Evolutionary conservation across 2,329 filamentous ascomycete genomes (phyloP).

Genomic region (Pseudogymnoascus pannorum): DNA sequence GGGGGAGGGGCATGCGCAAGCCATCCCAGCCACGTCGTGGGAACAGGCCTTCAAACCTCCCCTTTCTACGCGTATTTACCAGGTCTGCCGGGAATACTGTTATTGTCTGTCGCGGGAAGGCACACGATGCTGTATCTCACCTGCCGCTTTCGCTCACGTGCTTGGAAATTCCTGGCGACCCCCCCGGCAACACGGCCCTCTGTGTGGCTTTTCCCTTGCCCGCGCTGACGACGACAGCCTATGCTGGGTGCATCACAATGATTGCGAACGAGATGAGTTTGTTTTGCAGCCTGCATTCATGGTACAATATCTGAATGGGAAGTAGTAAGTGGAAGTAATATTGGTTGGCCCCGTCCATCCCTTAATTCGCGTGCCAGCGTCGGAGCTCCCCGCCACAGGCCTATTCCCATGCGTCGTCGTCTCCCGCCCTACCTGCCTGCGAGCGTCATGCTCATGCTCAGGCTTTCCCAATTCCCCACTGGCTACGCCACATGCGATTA

Average conservation of each 20-base stretch:
- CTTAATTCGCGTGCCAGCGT: not conserved
- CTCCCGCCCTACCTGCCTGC: not conserved
- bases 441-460: not conserved
- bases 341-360: not conserved
- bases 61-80: not conserved
- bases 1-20: not conserved
- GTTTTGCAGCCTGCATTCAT: constrained; percentile 2
- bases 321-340: not conserved
- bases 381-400: not conserved
- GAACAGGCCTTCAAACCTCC: not conserved
- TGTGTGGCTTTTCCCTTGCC: not conserved
- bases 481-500: not conserved
- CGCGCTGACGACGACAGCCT: not conserved
- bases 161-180: not conserved
- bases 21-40: not conserved
- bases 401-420: not conserved
- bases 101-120: not conserved
- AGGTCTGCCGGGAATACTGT: not conserved
- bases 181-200: not conserved
- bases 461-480: not conserved
- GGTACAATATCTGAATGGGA: not conserved
- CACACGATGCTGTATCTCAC: not conserved
- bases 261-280: not conserved
- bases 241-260: not conserved
- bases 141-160: not conserved